Base-by-base conservation (phyloP, 768 basidiomycete species). In the Pulveroboletus sp. region DNA sequence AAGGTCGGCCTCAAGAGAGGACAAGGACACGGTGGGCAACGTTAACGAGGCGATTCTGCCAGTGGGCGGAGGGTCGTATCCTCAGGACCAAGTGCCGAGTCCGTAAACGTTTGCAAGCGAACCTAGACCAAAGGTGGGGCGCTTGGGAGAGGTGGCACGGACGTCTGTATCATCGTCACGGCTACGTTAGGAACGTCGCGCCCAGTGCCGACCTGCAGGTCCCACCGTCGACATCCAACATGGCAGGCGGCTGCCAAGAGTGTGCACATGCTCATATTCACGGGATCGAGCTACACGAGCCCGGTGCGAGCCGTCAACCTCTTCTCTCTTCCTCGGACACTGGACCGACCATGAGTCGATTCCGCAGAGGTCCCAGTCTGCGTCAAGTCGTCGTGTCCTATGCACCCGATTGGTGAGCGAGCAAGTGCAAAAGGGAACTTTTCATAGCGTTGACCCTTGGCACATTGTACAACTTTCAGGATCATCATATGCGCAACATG, bases 391-490 rank as follows among this genome's bases (percentile, higher is more conserved):
- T 59, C 30, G 21, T 75, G 8, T 85, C 85, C 0, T 89, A 90
- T 69, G 76, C 79, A 11, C 82, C 84, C 0, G 89, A 91, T 62
- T 91, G 89, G 88, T 88, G 61, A 59, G 79, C 24, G 26, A 31
- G 12, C 15, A 5, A 8, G 18, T 3, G 15, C 38, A 7, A 30
- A 17, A 2, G 15, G 2, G 4, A 21, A 41, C 8, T 33, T 12
- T 12, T 30, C 24, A 15, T 21, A 18, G 6, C 38, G 31, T 46
- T 55, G 43, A 55, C 26, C 8, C 24, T 40, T 30, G 26, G 21
- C 5, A 21, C 3, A 14, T n/a, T n/a, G 31, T 9, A 6, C 18
- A 12, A 17, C 30, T 28, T 17, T 46, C 55, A 90, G 89, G 89
- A 62, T 81, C 51, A 57, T 90, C 35, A 87, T 85, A 3, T 72